A percentile compares a stretch with the other conserved stretches of the same genome.
Conservation (phyloP, 345 rosid species). For the Eucalyptus cladocalyx region DNA sequence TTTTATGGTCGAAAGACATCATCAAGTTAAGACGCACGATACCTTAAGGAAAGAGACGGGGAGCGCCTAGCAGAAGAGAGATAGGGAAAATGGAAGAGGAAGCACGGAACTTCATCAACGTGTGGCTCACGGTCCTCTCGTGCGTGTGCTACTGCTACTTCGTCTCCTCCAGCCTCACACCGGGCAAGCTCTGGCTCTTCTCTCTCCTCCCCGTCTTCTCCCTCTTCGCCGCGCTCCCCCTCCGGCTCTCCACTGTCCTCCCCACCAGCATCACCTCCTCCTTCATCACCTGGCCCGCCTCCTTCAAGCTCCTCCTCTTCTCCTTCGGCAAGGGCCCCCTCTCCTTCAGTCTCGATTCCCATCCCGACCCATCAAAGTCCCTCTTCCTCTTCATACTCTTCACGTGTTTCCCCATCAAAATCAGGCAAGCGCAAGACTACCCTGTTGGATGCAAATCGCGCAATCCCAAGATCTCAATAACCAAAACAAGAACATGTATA, state of each 20-base stretch:
- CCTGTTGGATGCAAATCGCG: background rate
- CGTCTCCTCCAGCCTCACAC: constrained; percentile 10
- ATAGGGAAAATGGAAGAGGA: background rate
- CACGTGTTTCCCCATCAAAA: constrained; percentile 19
- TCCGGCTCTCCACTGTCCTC: constrained; percentile 3
- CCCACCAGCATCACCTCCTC: constrained; percentile 7
- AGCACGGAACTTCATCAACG: constrained; percentile 1
- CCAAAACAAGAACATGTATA: too few relatives aligned
- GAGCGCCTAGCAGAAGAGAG: background rate
- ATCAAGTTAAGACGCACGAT: background rate
- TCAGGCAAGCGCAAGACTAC: background rate
- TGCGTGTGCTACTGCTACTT: constrained; percentile 10
- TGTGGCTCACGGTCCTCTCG: constrained; percentile 7
- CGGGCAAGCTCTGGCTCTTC: constrained; percentile 11
- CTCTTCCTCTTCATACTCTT: constrained; percentile 10
- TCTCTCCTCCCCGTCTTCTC: constrained; percentile 23
- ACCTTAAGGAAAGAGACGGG: background rate
- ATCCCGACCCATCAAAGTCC: background rate
- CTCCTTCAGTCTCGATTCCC: background rate
- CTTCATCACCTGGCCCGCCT: constrained; percentile 22
- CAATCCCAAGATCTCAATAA: too few relatives aligned
- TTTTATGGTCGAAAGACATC: background rate
- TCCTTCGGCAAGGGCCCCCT: constrained; percentile 28
- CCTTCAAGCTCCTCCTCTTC: constrained; percentile 37
- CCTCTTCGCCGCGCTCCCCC: constrained; percentile 24